Conservation (phyloP, 352 stramenopile species). For the Globisporangium paddicum region DNA sequence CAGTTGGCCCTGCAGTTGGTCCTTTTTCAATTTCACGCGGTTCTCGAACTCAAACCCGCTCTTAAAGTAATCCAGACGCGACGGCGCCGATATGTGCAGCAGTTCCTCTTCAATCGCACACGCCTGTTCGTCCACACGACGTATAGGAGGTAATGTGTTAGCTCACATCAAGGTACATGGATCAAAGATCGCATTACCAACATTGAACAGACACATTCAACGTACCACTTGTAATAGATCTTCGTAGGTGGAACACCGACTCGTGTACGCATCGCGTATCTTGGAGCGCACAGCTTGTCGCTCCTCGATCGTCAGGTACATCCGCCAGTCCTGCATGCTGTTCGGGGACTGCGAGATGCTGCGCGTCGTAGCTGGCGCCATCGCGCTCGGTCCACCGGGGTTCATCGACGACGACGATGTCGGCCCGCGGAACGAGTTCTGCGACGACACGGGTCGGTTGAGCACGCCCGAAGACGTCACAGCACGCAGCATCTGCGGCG, state of each 20-base stretch:
- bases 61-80: slow-evolving; percentile 89
- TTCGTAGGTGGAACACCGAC: slow-evolving; percentile 80
- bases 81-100: slow-evolving; percentile 85
- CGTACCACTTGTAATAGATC: slow-evolving; percentile 86
- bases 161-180: neutral
- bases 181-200: slow-evolving; percentile 1
- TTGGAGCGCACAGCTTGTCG: slow-evolving; percentile 84
- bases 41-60: slow-evolving; percentile 90
- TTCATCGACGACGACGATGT: slow-evolving; percentile 12
- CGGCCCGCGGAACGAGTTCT: slow-evolving; percentile 22
- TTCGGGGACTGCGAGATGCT: slow-evolving; percentile 53
- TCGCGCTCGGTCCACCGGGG: slow-evolving; percentile 13
- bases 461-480: slow-evolving; percentile 81
- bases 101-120: slow-evolving; percentile 88
- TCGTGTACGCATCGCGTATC: slow-evolving; percentile 85
- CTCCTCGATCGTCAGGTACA: slow-evolving; percentile 90
- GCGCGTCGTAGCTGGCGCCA: slow-evolving; percentile 31
- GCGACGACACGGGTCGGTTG: slow-evolving; percentile 44
- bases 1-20: slow-evolving; percentile 83
- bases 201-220: neutral
- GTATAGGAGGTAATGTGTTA: neutral
- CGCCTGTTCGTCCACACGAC: slow-evolving; percentile 31
- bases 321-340: slow-evolving; percentile 85
- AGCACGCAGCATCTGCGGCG: slow-evolving; percentile 79
- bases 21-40: slow-evolving; percentile 87